Percentiles rank a stretch among this genome's conserved stretches.
Conservation (phyloP, 1,284 basidiomycete genomes). For the Peniophora sp. region DNA sequence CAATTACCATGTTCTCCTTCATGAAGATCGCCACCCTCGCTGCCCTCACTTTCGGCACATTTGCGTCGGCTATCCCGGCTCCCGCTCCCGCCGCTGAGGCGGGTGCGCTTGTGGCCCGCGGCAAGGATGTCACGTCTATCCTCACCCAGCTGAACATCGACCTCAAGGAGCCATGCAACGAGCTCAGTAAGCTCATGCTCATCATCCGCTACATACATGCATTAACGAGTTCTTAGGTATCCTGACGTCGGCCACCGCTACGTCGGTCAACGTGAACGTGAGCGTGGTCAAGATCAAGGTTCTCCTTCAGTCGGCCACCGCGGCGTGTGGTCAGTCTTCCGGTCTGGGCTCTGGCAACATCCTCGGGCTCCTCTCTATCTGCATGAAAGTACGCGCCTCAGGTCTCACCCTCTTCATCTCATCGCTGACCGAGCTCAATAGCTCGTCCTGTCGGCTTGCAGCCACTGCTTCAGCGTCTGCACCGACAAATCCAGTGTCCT, state of each 20-base stretch:
- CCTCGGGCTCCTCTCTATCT: not conserved
- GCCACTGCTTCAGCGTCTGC: too few relatives aligned
- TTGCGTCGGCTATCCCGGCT: conserved; percentile 13
- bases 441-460: not conserved
- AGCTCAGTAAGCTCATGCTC: not conserved
- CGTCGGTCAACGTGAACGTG: not conserved
- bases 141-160: not conserved
- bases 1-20: conserved; percentile 6
- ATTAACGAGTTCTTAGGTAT: not conserved
- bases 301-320: not conserved
- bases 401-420: not conserved
- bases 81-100: not conserved
- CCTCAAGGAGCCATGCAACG: not conserved
- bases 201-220: too few relatives aligned
- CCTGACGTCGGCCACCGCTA: not conserved
- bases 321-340: too few relatives aligned
- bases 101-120: not conserved
- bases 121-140: not conserved
- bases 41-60: conserved; percentile 13
- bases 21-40: conserved; percentile 6
- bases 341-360: not conserved
- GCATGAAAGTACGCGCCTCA: not conserved
- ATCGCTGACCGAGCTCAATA: not conserved
- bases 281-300: not conserved
- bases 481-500: not conserved